Base-by-base conservation (phyloP, 73 alveolate genomes). In the Tetrahymena borealis region DNA sequence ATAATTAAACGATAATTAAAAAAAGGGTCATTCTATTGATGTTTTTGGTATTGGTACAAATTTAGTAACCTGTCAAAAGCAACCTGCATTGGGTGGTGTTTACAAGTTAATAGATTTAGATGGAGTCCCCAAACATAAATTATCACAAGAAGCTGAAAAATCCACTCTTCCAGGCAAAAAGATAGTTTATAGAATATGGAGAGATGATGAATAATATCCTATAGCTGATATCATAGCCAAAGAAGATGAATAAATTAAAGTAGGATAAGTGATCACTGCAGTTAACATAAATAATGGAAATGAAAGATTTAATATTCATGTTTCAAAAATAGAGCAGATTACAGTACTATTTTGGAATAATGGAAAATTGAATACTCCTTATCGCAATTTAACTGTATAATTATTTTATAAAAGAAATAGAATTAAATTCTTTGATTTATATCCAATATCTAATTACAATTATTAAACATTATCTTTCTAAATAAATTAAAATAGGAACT, bases 31-130 rank as follows among this genome's bases (percentile, higher is more conserved):
- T 90, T 79, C 97, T 91, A 96, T 98, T 16, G 98, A 98, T 94
- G 95, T 95, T 35, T 98, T 97, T 94, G 99, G 99, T 1, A 97
- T 98, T 78, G 99, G 99, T 24, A 97, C 99, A 13, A 94, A 97
- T 79, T 93, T 98, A 32, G 99, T 98, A 18, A 98, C 99, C 15
- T 98, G 99, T 95, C 94, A 97, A 91, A 97, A 98, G 39, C 95
- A 98, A 90, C 99, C 99, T 9, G 99, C 99, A 10, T 91, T 98
- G 15, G 99, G 99, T 11, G 95, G 97, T 97, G 99, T 98, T 78
- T 98, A 96, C 93, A 98, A 98, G 90, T 90, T 98, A 40, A 98
- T 97, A 15, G 99, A 98, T 78, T 93, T 97, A 28, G 95, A 97
- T 38, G 97, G 96, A 15, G 39, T 77, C 6, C 98, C 98, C 1